Base-by-base conservation (phyloP, 805 yeast species). In the Spathaspora passalidarum region DNA sequence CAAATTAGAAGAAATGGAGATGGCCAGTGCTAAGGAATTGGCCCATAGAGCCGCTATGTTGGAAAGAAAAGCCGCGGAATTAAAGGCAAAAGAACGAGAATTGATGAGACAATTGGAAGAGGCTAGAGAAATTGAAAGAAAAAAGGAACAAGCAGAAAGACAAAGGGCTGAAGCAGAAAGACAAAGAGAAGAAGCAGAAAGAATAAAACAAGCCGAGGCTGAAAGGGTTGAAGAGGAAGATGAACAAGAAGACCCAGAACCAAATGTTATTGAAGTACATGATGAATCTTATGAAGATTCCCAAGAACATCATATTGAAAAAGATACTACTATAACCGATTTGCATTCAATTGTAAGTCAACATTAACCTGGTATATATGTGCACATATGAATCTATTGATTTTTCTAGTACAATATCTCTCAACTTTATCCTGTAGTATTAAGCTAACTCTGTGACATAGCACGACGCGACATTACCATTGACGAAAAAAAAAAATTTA, bases 1-100 rank as follows among this genome's bases (percentile, higher is more conserved):
- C 47, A 86, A 84, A 65, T 68, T 87, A 42, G 91, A 86, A 60
- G 89, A 86, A 55, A 66, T 87, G 66, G 95, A 87, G 61, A 83
- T 84, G 57, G 84, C 83, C 51, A 80, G 87, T 44, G 94, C 92
- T 0, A 76, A 76, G 57, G 92, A 86, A 56, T 69, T 87, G 56
- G 81, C 88, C 22, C 72, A 72, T 49, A 73, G 91, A 53, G 92
- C 91, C n/a, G 83, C 85, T 16, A 81, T 83, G 46, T 72, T 87
- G 54, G 94, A 87, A 60, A 80, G 76, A 57, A 84, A 82, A 56
- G 92, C 92, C 2, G 84, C 81, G 38, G 84, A 78, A 51, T 73
- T 86, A 64, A 86, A 84, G 68, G 69, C 75, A 49, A 80, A 81
- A 65, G 94, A 86, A 59, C 79, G 69, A 54, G 55, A 73, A 43